Conservation (phyloP, 805 yeast genomes). For the Lipomyces orientalis region DNA sequence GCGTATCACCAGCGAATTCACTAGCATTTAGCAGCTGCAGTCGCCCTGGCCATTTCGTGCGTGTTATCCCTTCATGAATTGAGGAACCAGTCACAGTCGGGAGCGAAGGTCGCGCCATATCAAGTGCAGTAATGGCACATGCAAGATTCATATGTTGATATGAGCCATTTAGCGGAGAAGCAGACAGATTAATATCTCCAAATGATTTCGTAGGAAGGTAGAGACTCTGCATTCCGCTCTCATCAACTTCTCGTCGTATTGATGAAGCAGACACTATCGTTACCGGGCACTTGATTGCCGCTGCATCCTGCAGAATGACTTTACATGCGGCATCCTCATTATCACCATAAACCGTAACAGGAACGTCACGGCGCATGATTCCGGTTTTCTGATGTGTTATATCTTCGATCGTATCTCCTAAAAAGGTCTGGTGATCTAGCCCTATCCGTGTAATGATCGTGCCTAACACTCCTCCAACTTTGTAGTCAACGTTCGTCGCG, state of each 20-base stretch:
- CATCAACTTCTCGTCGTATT: neutral
- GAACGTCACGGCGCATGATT: constrained; percentile 65
- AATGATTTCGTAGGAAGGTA: constrained; percentile 37
- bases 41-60: constrained; percentile 86
- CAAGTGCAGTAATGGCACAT: constrained; percentile 65
- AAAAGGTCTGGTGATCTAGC: constrained; percentile 77
- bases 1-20: constrained; percentile 1
- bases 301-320: constrained; percentile 53
- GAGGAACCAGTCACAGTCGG: constrained; percentile 45
- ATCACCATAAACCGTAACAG: constrained; percentile 74
- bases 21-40: constrained; percentile 56
- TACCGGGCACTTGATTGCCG: neutral
- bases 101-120: constrained; percentile 33
- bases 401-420: constrained; percentile 68
- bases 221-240: neutral
- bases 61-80: constrained; percentile 58
- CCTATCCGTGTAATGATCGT: constrained; percentile 77
- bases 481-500: constrained; percentile 77
- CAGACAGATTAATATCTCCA: constrained; percentile 44
- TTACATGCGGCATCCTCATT: constrained; percentile 60
- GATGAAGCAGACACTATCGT: constrained; percentile 5
- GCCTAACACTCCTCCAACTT: constrained; percentile 32
- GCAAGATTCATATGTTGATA: constrained; percentile 76
- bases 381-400: constrained; percentile 89
- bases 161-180: constrained; percentile 68